phyloP scores from a whole-genome alignment of 768 basidiomycete genomes.

The Suillus placidus region DNA sequence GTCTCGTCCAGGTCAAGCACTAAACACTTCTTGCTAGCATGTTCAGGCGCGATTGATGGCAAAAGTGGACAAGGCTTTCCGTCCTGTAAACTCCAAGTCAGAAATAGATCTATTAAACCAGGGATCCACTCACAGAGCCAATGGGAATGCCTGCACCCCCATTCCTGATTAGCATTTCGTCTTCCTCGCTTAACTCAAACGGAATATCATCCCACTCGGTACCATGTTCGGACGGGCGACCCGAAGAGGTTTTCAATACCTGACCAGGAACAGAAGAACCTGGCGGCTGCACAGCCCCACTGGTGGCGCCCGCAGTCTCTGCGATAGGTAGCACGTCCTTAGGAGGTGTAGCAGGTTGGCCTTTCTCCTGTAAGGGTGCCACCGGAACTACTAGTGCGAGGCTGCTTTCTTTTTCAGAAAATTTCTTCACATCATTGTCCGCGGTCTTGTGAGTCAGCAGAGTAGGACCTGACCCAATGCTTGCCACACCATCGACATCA shows the following conservation, averaged over 20 bases:
- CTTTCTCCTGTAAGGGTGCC: constrained; percentile 30
- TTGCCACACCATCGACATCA: constrained; percentile 32
- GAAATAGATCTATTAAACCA: not conserved
- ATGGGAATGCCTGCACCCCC: constrained; percentile 91
- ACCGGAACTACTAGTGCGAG: constrained; percentile 14
- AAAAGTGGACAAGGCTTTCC: constrained; percentile 80
- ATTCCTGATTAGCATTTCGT: constrained; percentile 76
- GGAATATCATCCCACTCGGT: constrained; percentile 39
- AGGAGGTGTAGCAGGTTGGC: constrained; percentile 42
- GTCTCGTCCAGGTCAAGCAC: constrained; percentile 95
- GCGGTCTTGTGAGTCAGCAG: constrained; percentile 16
- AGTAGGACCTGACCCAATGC: constrained; percentile 13
- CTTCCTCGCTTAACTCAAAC: constrained; percentile 49
- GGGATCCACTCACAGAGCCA: constrained; percentile 63
- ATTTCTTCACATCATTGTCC: not conserved
- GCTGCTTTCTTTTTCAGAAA: constrained; percentile 20
- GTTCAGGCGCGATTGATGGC: constrained; percentile 71
- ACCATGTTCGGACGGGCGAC: constrained; percentile 41
- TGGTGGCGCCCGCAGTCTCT: constrained; percentile 82
- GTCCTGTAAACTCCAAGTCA: constrained; percentile 49
- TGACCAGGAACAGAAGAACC: constrained; percentile 53
- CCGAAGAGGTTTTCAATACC: not conserved
- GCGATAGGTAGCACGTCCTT: constrained; percentile 52
- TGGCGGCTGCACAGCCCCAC: constrained; percentile 82
- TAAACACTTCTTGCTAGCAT: constrained; percentile 84